Evolutionary conservation across 495 filamentous ascomycete species (phyloP).

Genomic region (Melanomma pulvis-pyrius): DNA sequence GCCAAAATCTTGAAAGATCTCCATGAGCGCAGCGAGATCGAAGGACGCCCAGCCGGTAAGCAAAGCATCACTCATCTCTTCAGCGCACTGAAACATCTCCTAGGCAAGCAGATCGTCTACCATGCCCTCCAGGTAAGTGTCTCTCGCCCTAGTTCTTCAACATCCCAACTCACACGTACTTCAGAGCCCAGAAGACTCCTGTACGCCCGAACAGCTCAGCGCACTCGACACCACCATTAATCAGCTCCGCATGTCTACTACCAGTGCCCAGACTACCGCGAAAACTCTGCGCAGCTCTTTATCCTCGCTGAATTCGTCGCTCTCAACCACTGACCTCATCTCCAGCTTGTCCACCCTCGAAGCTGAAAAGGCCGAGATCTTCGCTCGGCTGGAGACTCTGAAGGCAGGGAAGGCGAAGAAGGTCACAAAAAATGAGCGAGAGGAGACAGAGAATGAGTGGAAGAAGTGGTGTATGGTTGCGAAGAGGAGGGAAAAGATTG

Average conservation of each 20-base stretch:
- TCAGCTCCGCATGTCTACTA: slow-evolving; percentile 55
- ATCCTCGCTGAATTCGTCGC: slow-evolving; percentile 51
- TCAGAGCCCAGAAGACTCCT: slow-evolving; percentile 50
- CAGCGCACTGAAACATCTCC: not conserved
- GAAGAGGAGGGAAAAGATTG: slow-evolving; percentile 52
- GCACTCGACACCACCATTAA: slow-evolving; percentile 55
- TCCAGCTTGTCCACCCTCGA: slow-evolving; percentile 52
- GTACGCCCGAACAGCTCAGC: slow-evolving; percentile 51
- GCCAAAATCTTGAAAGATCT: slow-evolving; percentile 65
- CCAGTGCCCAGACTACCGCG: slow-evolving; percentile 52
- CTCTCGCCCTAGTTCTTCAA: not conserved
- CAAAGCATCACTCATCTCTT: not conserved
- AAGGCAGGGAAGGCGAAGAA: slow-evolving; percentile 48
- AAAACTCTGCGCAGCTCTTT: slow-evolving; percentile 57
- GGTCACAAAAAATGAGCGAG: slow-evolving; percentile 54
- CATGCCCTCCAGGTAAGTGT: slow-evolving; percentile 56
- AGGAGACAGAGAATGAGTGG: slow-evolving; percentile 54
- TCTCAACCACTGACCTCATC: slow-evolving; percentile 57
- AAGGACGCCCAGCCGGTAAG: slow-evolving; percentile 59
- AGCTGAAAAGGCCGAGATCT: slow-evolving; percentile 49
- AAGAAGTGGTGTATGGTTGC: slow-evolving; percentile 56
- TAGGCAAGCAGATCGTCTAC: slow-evolving; percentile 68
- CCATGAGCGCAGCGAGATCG: slow-evolving; percentile 62
- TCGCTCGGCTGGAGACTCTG: slow-evolving; percentile 48
- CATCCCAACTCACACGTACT: not conserved